Conservation (phyloP, 169 alveolate species). For the Miamiensis avidus region DNA sequence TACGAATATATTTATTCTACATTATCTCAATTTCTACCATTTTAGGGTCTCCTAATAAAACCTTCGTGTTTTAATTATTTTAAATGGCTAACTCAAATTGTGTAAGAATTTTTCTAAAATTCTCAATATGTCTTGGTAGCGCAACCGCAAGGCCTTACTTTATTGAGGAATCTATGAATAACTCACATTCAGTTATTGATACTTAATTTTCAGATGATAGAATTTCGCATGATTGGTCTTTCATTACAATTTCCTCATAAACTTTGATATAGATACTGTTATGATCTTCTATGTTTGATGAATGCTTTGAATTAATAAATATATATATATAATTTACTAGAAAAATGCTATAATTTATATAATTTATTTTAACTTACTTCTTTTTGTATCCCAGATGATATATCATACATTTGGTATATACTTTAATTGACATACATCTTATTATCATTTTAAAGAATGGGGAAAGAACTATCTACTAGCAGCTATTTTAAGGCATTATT, state of each 20-base stretch:
- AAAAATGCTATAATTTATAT: not conserved
- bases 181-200: not conserved
- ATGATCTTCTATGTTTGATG: not conserved
- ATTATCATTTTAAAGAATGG: not conserved
- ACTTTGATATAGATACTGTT: not conserved
- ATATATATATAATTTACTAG: not conserved
- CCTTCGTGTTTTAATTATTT: not conserved
- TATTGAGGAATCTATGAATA: not conserved
- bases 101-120: conserved; percentile 3
- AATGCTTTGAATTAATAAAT: conserved; percentile 1
- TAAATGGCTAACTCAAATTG: not conserved
- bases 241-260: conserved; percentile 5
- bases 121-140: conserved; percentile 26
- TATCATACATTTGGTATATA: not conserved
- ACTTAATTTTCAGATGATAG: not conserved
- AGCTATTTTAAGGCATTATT: not conserved
- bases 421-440: conserved; percentile 6
- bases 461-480: not conserved
- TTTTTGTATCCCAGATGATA: not conserved
- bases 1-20: conserved; percentile 8
- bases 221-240: not conserved
- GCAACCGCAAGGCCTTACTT: conserved; percentile 1
- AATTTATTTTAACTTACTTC: not conserved
- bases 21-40: conserved; percentile 8
- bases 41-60: not conserved